Evolutionary conservation across 176 grass and related monocot genomes (phyloP).

Genomic region (Alopecurus myosuroides): DNA sequence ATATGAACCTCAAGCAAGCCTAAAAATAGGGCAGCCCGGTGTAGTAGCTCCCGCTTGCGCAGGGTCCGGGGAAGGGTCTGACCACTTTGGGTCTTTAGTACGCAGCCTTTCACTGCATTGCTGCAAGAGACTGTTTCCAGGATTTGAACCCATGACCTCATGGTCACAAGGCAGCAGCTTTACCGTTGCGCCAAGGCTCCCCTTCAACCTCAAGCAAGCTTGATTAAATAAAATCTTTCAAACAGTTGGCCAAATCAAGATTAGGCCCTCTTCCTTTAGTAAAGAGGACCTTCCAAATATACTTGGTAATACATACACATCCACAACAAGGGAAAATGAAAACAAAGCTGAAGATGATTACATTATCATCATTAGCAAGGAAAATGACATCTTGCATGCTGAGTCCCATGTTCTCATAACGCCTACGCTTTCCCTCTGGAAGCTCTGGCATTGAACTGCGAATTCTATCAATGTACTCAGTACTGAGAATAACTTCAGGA

Average conservation of each 20-base stretch:
- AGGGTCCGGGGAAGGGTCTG: no score
- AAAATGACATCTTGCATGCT: constrained; percentile 97
- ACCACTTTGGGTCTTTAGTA: no score
- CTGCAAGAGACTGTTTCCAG: no score
- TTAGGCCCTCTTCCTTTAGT: neutral
- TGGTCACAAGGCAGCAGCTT: no score
- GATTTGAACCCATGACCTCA: no score
- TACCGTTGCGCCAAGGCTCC: no score
- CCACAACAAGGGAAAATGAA: constrained; percentile 7
- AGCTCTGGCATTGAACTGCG: constrained; percentile 73
- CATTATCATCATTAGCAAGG: constrained; percentile 88
- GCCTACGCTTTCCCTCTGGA: constrained; percentile 91
- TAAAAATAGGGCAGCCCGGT: no score
- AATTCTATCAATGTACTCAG: constrained; percentile 72
- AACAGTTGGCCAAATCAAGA: neutral
- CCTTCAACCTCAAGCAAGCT: no score
- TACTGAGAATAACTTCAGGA: constrained; percentile 76
- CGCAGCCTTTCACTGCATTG: no score
- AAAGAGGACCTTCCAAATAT: neutral
- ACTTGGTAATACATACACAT: neutral
- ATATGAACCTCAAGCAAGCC: neutral
- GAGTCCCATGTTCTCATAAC: constrained; percentile 85
- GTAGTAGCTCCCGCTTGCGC: no score
- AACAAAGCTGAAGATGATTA: constrained; percentile 26
- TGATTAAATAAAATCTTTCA: neutral